Evolutionary conservation across 2,329 filamentous ascomycete species (phyloP).

Genomic region (Botrytis medusae): DNA sequence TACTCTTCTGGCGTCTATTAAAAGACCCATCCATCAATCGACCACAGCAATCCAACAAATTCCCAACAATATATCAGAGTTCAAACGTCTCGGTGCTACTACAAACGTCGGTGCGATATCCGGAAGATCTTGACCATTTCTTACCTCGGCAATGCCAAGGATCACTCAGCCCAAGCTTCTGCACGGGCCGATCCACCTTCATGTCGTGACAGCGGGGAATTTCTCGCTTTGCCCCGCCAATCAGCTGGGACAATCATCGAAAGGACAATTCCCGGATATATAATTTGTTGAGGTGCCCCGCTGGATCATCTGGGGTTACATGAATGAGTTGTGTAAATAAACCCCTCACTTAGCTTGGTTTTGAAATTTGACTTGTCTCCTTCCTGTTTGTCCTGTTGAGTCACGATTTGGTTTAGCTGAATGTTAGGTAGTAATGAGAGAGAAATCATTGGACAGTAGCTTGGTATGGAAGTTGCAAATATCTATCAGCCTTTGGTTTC

Average conservation of each 20-base stretch:
- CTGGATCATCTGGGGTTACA: not conserved
- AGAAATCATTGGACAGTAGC: not conserved
- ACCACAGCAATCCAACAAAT: not conserved
- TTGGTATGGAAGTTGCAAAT: not conserved
- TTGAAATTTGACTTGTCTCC: not conserved
- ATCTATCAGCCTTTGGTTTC: not conserved
- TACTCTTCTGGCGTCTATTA: not conserved
- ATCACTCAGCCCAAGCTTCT: constrained; percentile 1
- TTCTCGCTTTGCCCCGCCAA: not conserved
- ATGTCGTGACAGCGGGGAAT: not conserved
- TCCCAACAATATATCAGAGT: not conserved
- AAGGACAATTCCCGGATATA: not conserved
- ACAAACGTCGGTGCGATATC: not conserved
- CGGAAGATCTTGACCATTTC: not conserved
- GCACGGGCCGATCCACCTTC: not conserved
- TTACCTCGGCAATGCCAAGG: not conserved
- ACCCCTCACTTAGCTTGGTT: not conserved
- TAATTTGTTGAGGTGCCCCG: constrained; percentile 13
- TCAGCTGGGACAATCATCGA: not conserved
- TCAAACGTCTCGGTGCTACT: not conserved
- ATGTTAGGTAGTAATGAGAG: not conserved
- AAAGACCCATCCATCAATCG: not conserved
- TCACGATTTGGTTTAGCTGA: not conserved
- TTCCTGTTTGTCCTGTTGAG: constrained; percentile 9
- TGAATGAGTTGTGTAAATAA: not conserved